Base-by-base conservation (phyloP, 73 alveolate species). In the Paramecium octaurelia region DNA sequence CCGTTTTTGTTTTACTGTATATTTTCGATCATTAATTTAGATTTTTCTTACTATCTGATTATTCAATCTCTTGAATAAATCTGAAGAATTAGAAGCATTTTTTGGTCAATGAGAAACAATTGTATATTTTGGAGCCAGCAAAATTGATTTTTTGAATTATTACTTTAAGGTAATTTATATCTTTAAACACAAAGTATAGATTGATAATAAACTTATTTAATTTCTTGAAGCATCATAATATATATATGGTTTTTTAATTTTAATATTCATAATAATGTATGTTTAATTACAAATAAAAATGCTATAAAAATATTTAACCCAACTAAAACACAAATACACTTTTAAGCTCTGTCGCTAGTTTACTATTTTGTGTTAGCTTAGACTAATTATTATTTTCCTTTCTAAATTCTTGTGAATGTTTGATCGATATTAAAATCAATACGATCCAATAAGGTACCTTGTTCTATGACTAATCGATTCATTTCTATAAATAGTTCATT, bases 401-500 rank as follows among this genome's bases (percentile, higher is more conserved):
- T 44, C 21, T 29, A 23, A 80, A 80, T 64, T 44, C 24, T 76
- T 21, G 35, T 21, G 8, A 40, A 42, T 8, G 70, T 31, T 42
- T 76, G 11, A 20, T 76, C 89, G 6, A 76, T 38, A 43, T 76
- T 76, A 7, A 76, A 35, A 76, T 76, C 89, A n/a, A 76, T 76
- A 10, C 89, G 24, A 76, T 76, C 89, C 18, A 76, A 58, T 38
- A 76, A 42, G 0, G 89, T 76, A 0, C 89, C 89, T 42, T 76
- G 20, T 21, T 76, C 89, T 35, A 76, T 76, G 8, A 76, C 89
- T 7, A 76, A 20, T 42, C 89, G 40, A 43, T 76, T 76, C 89
- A 76, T 76, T 38, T 76, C 89, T 18, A 35, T 38, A 42, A 76
- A 76, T 38, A 76, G n/a, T 9, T 76, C 89, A 24, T 27, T 38